Evolutionary conservation across 1,139 yeast species (phyloP).

Genomic region (Suzukiozyma palmioleophila): DNA sequence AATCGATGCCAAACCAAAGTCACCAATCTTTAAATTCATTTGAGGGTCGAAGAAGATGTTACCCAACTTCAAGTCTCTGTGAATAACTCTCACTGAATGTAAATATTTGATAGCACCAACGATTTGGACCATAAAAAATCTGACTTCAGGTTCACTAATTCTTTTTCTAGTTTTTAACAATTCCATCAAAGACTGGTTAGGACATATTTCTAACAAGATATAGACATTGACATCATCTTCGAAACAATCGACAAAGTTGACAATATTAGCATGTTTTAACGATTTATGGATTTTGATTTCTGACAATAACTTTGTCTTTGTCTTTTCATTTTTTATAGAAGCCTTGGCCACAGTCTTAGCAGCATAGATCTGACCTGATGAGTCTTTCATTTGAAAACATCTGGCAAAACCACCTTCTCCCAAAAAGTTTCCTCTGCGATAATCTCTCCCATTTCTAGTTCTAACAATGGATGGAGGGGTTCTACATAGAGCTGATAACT

Average conservation of each 20-base stretch:
- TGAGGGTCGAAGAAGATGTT: slow-evolving; percentile 89
- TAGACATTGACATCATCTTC: slow-evolving; percentile 94
- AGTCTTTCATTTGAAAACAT: slow-evolving; percentile 94
- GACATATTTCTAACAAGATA: slow-evolving; percentile 89
- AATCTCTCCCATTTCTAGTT: slow-evolving; percentile 82
- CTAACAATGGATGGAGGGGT: slow-evolving; percentile 93
- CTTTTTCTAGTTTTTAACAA: slow-evolving; percentile 77
- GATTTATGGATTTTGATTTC: slow-evolving; percentile 95
- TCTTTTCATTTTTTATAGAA: slow-evolving; percentile 85
- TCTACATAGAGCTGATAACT: slow-evolving; percentile 81
- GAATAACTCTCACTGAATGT: slow-evolving; percentile 91
- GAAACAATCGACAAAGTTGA: slow-evolving; percentile 88
- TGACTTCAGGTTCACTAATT: slow-evolving; percentile 86
- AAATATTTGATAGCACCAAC: slow-evolving; percentile 91
- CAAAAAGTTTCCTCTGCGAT: slow-evolving; percentile 82
- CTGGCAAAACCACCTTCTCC: slow-evolving; percentile 99
- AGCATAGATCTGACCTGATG: slow-evolving; percentile 82
- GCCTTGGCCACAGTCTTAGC: slow-evolving; percentile 98
- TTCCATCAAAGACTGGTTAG: slow-evolving; percentile 91
- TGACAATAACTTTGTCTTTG: slow-evolving; percentile 80
- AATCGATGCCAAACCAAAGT: slow-evolving; percentile 92
- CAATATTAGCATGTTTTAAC: slow-evolving; percentile 84
- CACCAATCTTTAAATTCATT: slow-evolving; percentile 93
- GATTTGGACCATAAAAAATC: slow-evolving; percentile 86
- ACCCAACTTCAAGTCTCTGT: slow-evolving; percentile 91